Conservation (phyloP, 768 basidiomycete species). For the Gymnopilus junonius region DNA sequence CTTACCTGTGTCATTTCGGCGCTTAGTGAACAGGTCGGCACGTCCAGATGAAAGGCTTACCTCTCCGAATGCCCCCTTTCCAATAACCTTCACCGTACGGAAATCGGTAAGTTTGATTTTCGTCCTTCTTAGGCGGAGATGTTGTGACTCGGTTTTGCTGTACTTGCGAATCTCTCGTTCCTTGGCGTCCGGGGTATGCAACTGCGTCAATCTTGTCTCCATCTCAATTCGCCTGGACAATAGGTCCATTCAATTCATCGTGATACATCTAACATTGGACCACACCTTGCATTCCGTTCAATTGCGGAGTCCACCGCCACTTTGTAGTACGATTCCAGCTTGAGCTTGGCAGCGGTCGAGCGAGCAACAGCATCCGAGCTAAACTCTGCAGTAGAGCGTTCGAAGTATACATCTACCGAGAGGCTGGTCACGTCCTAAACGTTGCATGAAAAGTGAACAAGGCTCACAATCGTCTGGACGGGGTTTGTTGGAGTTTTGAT, state of each 20-base stretch:
- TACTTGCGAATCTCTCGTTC: slow-evolving; percentile 87
- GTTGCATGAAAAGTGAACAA: not conserved
- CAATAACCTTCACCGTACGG: slow-evolving; percentile 96
- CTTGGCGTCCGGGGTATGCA: slow-evolving; percentile 79
- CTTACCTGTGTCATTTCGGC: slow-evolving; percentile 62
- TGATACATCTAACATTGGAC: not conserved
- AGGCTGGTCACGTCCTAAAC: slow-evolving; percentile 7
- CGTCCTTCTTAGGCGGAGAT: slow-evolving; percentile 89
- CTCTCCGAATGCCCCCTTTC: slow-evolving; percentile 98
- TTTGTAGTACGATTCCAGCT: slow-evolving; percentile 98
- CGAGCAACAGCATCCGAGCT: slow-evolving; percentile 87
- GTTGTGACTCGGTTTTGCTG: slow-evolving; percentile 85
- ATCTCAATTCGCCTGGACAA: slow-evolving; percentile 79
- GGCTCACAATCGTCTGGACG: slow-evolving; percentile 51
- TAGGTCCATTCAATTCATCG: not conserved
- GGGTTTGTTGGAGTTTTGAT: slow-evolving; percentile 39
- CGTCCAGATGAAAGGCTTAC: slow-evolving; percentile 43
- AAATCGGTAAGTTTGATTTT: slow-evolving; percentile 94
- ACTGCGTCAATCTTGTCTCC: slow-evolving; percentile 82
- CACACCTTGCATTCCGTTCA: slow-evolving; percentile 89
- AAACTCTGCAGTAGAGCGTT: slow-evolving; percentile 82
- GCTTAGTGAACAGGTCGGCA: slow-evolving; percentile 13
- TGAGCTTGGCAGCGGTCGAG: slow-evolving; percentile 92
- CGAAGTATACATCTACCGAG: slow-evolving; percentile 89
- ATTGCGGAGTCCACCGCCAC: slow-evolving; percentile 97